phyloP scores from a whole-genome alignment of 2,329 filamentous ascomycete species.

The Exophiala phaeomuriformis region DNA sequence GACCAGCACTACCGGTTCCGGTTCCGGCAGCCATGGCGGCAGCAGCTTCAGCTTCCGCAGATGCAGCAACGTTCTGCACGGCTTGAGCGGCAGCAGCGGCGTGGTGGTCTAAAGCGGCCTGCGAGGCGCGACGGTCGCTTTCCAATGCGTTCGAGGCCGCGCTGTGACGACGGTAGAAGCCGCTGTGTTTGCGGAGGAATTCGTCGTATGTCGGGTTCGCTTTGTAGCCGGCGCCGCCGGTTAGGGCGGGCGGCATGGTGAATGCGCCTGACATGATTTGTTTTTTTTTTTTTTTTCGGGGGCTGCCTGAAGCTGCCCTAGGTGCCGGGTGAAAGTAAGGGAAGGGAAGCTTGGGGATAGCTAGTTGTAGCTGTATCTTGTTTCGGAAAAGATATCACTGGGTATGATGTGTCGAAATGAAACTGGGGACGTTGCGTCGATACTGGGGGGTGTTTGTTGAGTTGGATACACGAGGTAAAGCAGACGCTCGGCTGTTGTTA shows the following conservation, averaged over 20 bases:
- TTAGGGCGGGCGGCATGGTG: constrained; percentile 26
- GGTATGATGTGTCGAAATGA: too few species aligned
- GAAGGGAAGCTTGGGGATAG: too few species aligned
- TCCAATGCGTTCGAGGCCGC: constrained; percentile 24
- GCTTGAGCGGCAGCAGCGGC: constrained; percentile 18
- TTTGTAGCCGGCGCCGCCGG: constrained; percentile 27
- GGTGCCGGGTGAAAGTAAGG: not conserved
- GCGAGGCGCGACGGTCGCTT: constrained; percentile 23
- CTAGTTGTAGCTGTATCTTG: too few species aligned
- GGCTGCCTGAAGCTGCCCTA: not conserved
- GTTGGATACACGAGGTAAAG: too few species aligned
- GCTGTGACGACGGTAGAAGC: constrained; percentile 26
- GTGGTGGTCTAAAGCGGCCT: constrained; percentile 18
- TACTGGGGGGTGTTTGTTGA: too few species aligned
- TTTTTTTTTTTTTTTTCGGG: not conserved
- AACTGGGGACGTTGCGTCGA: too few species aligned
- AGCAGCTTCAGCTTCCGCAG: constrained; percentile 16
- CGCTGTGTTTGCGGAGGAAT: constrained; percentile 25
- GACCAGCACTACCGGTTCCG: too few species aligned
- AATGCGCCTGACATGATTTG: constrained; percentile 24
- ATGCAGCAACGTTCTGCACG: constrained; percentile 18
- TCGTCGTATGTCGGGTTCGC: constrained; percentile 26
- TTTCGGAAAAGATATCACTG: too few species aligned
- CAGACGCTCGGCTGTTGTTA: too few species aligned
- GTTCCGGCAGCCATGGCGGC: not conserved